Conservation (phyloP, 129 eudicot species). For the carrot (Daucus carota) region DNA sequence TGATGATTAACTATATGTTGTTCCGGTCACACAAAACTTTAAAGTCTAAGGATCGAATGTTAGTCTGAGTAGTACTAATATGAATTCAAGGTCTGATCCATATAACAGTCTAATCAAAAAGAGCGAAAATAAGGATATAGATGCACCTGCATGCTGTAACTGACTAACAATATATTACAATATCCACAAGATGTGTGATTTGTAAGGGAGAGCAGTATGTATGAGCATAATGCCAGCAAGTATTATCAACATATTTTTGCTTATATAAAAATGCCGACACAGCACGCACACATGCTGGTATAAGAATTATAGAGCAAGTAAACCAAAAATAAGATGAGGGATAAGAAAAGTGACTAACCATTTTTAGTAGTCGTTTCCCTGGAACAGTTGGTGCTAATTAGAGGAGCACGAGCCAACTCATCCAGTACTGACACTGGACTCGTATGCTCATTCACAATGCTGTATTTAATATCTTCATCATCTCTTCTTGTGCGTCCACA, state of each 20-base stretch:
- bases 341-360: slow-evolving; percentile 13
- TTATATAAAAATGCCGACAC: not conserved
- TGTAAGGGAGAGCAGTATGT: not conserved
- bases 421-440: slow-evolving; percentile 23
- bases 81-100: no score
- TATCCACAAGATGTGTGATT: not conserved
- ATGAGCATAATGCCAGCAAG: not conserved
- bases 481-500: not conserved
- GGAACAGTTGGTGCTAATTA: not conserved
- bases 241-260: not conserved
- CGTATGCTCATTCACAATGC: not conserved
- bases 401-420: slow-evolving; percentile 18
- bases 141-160: not conserved
- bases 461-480: not conserved
- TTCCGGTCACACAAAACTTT: no score
- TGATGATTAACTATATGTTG: no score
- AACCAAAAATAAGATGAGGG: not conserved
- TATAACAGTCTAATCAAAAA: no score
- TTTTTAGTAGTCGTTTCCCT: not conserved
- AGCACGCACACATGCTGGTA: not conserved
- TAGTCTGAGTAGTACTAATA: no score
- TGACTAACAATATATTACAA: not conserved
- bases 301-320: not conserved
- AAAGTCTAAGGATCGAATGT: no score
- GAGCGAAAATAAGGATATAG: no score